These are phyloP conservation scores for Fusarium sp. DNA, from an alignment of 2,329 filamentous ascomycete species.

Conservation along the genomic window DNA sequence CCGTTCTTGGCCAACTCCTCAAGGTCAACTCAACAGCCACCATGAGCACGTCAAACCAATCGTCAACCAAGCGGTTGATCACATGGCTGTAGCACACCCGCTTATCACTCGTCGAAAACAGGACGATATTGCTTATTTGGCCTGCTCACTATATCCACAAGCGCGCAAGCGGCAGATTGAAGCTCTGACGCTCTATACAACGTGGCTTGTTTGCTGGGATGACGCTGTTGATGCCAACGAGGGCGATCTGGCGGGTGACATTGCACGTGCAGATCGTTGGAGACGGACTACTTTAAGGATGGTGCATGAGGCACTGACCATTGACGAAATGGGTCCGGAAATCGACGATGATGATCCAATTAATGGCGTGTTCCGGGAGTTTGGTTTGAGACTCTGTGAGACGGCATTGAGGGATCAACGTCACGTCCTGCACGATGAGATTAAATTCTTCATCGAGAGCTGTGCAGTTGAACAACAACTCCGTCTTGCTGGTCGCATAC, in stretches of 20 bases:
- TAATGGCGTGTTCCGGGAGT: constrained; percentile 45
- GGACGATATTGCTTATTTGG: constrained; percentile 50
- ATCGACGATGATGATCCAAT: constrained; percentile 38
- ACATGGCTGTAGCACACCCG: constrained; percentile 54
- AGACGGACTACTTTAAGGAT: constrained; percentile 43
- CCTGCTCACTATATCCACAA: constrained; percentile 44
- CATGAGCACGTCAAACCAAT: constrained; percentile 38
- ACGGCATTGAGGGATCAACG: constrained; percentile 27
- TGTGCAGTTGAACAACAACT: constrained; percentile 50
- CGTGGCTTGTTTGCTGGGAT: constrained; percentile 54
- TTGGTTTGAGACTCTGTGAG: constrained; percentile 35
- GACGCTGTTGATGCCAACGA: constrained; percentile 51
- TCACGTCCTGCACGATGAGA: constrained; percentile 40
- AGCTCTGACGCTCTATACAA: constrained; percentile 44
- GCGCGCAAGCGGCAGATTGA: constrained; percentile 36
- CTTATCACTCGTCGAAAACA: constrained; percentile 46
- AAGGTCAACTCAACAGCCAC: constrained; percentile 39
- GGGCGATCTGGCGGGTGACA: constrained; percentile 47
- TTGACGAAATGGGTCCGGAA: constrained; percentile 1
- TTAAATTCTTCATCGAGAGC: constrained; percentile 43
- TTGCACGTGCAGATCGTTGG: constrained; percentile 45
- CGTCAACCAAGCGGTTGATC: constrained; percentile 42
- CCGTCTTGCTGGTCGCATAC: constrained; percentile 44
- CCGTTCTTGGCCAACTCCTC: constrained; percentile 42
- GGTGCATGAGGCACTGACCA: constrained; percentile 34